These are phyloP conservation scores for Lentinus polychrous DNA, from an alignment of 1,284 basidiomycete species.

Conservation along the genomic window DNA sequence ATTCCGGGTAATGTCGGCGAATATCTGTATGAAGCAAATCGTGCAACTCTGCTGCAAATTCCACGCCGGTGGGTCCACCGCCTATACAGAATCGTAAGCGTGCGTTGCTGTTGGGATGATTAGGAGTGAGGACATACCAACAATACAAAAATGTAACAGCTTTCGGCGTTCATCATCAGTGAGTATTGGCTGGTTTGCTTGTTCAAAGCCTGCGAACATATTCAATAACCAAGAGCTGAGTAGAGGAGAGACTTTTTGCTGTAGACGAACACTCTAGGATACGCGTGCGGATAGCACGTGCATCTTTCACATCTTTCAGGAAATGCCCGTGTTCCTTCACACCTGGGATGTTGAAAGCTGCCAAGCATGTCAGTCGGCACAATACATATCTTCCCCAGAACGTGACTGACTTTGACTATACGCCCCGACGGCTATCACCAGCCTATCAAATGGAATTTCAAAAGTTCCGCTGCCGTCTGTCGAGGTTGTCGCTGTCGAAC, in stretches of 20 bases:
- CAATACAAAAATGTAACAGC: conserved; percentile 75
- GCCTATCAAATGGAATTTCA: conserved; percentile 59
- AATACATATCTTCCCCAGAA: not conserved
- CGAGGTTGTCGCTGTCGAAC: not conserved
- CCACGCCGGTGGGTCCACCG: conserved; percentile 76
- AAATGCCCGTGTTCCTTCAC: conserved; percentile 79
- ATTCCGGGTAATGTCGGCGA: conserved; percentile 52
- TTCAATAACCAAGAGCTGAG: conserved; percentile 1
- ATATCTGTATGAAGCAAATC: conserved; percentile 81
- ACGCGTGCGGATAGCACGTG: conserved; percentile 69
- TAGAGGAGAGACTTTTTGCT: conserved; percentile 2
- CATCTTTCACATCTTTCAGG: conserved; percentile 78
- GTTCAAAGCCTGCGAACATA: conserved; percentile 56
- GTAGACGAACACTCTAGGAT: conserved; percentile 72
- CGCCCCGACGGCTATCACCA: conserved; percentile 80
- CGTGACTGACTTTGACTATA: conserved; percentile 69
- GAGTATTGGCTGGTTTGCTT: conserved; percentile 67
- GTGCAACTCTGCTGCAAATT: conserved; percentile 83
- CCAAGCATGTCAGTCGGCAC: not conserved
- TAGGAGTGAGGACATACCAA: conserved; percentile 43
- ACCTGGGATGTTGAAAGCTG: conserved; percentile 59
- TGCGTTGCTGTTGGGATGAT: conserved; percentile 1
- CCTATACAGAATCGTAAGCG: conserved; percentile 27
- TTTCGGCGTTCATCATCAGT: conserved; percentile 60
- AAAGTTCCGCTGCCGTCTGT: conserved; percentile 36